Conservation (phyloP, 2,329 filamentous ascomycete species). For the Fusarium sp. region DNA sequence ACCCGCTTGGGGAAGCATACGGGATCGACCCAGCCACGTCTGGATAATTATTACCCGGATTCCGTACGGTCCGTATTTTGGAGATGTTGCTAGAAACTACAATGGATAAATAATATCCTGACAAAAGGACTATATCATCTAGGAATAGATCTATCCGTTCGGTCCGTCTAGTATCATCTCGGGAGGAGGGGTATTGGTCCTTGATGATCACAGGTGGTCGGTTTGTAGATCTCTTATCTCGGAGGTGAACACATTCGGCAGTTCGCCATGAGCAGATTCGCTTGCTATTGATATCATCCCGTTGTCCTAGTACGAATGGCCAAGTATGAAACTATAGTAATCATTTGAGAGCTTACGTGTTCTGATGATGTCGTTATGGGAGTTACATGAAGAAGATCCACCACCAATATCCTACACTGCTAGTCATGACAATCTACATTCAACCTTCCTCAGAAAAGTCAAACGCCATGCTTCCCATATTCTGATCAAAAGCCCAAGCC, state of each 20-base stretch:
- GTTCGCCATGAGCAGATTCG: not conserved
- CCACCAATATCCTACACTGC: too few relatives aligned
- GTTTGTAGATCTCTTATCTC: not conserved
- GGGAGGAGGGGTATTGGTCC: not conserved
- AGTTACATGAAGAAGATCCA: not conserved
- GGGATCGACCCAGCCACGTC: not conserved
- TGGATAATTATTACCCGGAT: conserved; percentile 11
- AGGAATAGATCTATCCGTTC: not conserved
- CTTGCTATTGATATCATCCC: not conserved
- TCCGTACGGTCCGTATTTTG: not conserved
- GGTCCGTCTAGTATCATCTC: not conserved
- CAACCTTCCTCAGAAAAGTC: conserved; percentile 20
- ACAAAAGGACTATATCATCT: not conserved
- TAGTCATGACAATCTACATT: not conserved
- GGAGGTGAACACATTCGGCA: not conserved
- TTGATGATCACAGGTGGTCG: too few relatives aligned
- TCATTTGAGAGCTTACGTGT: not conserved
- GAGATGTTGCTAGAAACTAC: not conserved
- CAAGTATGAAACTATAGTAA: not conserved
- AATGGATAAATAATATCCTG: not conserved
- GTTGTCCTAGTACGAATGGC: not conserved
- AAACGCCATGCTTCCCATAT: conserved; percentile 18
- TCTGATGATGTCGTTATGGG: not conserved
- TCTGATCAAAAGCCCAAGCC: conserved; percentile 31
- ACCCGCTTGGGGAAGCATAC: not conserved